Percentiles rank a stretch among this genome's conserved stretches.
These are phyloP conservation scores for Exophiala viscosa DNA, from an alignment of 2,329 filamentous ascomycete genomes.

Conservation along the genomic window DNA sequence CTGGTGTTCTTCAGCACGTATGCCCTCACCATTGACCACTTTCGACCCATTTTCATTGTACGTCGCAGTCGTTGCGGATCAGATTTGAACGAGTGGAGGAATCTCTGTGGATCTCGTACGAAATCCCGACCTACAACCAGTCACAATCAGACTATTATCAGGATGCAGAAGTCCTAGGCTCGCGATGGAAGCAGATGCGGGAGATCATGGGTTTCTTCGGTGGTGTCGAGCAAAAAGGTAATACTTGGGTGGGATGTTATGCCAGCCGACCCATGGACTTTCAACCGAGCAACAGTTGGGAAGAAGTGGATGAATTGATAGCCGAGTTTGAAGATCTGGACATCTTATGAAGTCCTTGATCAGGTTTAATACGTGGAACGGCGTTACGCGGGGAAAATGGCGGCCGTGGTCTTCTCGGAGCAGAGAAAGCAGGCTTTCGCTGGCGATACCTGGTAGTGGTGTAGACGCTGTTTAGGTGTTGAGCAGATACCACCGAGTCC, in stretches of 20 bases:
- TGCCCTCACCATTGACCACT: constrained; percentile 14
- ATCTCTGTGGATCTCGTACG: constrained; percentile 57
- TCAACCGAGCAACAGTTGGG: constrained; percentile 29
- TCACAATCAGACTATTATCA: constrained; percentile 9
- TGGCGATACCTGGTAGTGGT: too few relatives aligned
- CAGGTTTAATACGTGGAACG: background rate
- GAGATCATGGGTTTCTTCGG: constrained; percentile 62
- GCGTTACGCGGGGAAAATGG: background rate
- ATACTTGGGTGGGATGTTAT: constrained; percentile 55
- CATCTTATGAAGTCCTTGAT: constrained; percentile 38
- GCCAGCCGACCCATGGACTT: constrained; percentile 49
- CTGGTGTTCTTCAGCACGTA: constrained; percentile 42
- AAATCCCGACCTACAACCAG: constrained; percentile 37
- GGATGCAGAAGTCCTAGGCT: constrained; percentile 40
- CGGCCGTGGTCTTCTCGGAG: background rate
- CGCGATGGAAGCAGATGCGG: constrained; percentile 55
- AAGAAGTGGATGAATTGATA: constrained; percentile 38
- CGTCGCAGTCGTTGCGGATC: constrained; percentile 42
- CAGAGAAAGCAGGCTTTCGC: too few relatives aligned
- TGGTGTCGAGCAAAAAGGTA: constrained; percentile 56
- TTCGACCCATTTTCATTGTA: constrained; percentile 19
- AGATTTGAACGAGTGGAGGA: constrained; percentile 56
- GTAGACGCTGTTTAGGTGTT: too few relatives aligned
- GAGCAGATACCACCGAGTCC: too few relatives aligned
- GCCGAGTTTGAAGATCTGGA: constrained; percentile 52